These are phyloP conservation scores for Coemansia guatemalensis DNA, from an alignment of 192 early-diverging fungal species.

Conservation along the genomic window DNA sequence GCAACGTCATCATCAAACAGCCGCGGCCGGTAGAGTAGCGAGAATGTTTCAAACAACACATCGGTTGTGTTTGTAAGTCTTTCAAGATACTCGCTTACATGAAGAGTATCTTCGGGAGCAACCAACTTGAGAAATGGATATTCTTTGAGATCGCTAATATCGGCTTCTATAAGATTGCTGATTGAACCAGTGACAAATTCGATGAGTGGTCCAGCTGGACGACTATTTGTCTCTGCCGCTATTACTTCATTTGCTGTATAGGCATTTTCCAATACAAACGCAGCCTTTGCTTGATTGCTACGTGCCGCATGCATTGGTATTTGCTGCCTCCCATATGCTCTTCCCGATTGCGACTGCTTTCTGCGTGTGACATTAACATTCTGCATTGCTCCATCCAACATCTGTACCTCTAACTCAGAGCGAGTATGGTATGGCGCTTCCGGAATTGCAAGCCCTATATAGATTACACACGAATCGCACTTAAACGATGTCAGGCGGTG, in stretches of 20 bases:
- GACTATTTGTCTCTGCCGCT: constrained; percentile 4
- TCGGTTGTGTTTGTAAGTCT: constrained; percentile 23
- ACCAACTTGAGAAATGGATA: constrained; percentile 41
- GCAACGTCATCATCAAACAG: constrained; percentile 33
- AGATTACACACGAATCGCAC: not conserved
- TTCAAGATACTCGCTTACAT: constrained; percentile 23
- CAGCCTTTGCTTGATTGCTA: constrained; percentile 22
- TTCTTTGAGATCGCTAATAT: constrained; percentile 21
- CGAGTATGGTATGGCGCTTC: not conserved
- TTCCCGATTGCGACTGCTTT: not conserved
- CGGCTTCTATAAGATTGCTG: constrained; percentile 26
- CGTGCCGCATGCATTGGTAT: constrained; percentile 27
- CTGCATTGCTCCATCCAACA: constrained; percentile 19
- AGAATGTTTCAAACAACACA: constrained; percentile 34
- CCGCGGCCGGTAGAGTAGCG: constrained; percentile 29
- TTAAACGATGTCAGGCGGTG: constrained; percentile 1
- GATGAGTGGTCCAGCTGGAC: constrained; percentile 25
- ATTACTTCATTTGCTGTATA: constrained; percentile 3
- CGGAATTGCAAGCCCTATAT: not conserved
- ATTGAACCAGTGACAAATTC: constrained; percentile 35
- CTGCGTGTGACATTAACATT: constrained; percentile 25
- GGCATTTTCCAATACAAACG: constrained; percentile 38
- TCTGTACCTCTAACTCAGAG: constrained; percentile 4
- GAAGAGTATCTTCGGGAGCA: constrained; percentile 36
- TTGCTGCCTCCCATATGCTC: too few species aligned